These are phyloP conservation scores for Tritrichomonas foetus DNA, from an alignment of 208 protist species.

Conservation along the genomic window DNA sequence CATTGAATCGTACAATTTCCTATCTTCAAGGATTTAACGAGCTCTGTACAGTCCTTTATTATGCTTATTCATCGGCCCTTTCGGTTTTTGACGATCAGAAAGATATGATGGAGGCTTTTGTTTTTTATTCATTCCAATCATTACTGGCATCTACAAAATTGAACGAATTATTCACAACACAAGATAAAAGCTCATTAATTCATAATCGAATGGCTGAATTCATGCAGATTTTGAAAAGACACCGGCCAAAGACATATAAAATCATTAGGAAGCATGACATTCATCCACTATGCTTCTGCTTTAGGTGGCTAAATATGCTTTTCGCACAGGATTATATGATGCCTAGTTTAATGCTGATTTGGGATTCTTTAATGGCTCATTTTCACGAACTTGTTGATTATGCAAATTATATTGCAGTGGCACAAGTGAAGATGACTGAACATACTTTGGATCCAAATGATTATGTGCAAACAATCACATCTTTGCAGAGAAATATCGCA, in stretches of 20 bases:
- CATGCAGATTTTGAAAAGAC: neutral
- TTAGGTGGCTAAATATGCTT: neutral
- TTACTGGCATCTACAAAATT: neutral
- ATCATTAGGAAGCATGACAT: neutral
- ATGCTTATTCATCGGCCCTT: neutral
- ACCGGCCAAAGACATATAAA: neutral
- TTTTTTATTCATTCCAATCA: neutral
- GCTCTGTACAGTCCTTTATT: neutral
- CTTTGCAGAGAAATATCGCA: neutral
- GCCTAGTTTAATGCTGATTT: neutral
- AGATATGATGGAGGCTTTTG: neutral
- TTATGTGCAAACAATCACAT: neutral
- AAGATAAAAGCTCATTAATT: conserved; percentile 17
- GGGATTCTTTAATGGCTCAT: neutral
- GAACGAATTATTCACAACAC: neutral
- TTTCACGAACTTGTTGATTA: neutral
- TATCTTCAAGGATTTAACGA: conserved; percentile 34
- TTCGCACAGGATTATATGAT: neutral
- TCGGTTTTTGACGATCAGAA: neutral
- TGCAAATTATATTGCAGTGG: neutral
- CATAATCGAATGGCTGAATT: neutral
- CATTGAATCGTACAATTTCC: neutral
- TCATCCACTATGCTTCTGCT: neutral
- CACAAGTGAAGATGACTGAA: neutral
- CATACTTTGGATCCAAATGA: neutral